These are phyloP conservation scores for Wickerhamiella kazuoi DNA, from an alignment of 805 yeast genomes.

Conservation along the genomic window DNA sequence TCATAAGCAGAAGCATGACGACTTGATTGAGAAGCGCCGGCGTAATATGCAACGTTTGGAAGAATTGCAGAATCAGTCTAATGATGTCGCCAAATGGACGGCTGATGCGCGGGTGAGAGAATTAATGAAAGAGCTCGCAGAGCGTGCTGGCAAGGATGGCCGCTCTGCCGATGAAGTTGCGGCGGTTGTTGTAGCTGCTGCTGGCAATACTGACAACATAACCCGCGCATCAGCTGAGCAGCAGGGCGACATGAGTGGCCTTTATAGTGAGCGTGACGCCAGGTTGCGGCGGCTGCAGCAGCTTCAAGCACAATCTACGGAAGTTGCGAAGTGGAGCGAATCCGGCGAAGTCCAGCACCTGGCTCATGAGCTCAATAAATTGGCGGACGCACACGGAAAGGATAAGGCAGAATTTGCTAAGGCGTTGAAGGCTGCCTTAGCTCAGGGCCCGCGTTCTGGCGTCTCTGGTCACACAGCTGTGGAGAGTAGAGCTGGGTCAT, in stretches of 20 bases:
- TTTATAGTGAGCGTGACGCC: conserved; percentile 17
- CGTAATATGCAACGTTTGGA: conserved; percentile 45
- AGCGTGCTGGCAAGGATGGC: not conserved
- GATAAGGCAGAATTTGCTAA: conserved; percentile 1
- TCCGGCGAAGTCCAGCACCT: conserved; percentile 8
- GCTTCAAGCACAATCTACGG: conserved; percentile 48
- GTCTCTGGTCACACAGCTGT: not conserved
- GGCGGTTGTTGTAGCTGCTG: not conserved
- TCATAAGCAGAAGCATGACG: conserved; percentile 1
- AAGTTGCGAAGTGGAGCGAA: conserved; percentile 31
- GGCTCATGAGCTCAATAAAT: conserved; percentile 1
- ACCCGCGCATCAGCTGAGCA: not conserved
- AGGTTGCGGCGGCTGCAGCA: conserved; percentile 53
- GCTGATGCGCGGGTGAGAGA: conserved; percentile 8
- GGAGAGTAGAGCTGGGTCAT: no score
- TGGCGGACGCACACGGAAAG: conserved; percentile 1
- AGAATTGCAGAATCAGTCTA: conserved; percentile 49
- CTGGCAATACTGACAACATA: not conserved
- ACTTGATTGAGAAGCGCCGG: conserved; percentile 4
- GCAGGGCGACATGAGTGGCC: not conserved
- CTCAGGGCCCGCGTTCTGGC: not conserved
- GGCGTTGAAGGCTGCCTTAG: not conserved
- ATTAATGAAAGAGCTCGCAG: conserved; percentile 10
- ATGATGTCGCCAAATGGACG: conserved; percentile 36
- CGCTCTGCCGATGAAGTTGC: not conserved